A percentile compares a stretch with the other conserved stretches of the same genome.
Conservation (phyloP, 306 rosid species). For the Cicer arietinum region DNA sequence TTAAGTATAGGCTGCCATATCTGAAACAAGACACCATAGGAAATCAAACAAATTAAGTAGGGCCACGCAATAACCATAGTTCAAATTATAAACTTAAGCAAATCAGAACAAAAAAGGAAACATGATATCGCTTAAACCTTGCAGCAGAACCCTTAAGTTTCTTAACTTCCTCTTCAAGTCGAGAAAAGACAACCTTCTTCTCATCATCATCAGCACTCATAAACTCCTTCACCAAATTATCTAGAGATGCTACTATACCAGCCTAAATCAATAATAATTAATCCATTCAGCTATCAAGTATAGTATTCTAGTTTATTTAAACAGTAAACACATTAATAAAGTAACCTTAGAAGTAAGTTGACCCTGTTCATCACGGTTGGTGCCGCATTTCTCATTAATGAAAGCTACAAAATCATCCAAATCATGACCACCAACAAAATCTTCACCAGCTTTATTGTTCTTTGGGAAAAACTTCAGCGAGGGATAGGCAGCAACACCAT, state of each 20-base stretch:
- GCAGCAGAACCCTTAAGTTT: constrained; percentile 73
- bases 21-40: constrained; percentile 46
- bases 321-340: constrained; percentile 29
- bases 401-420: constrained; percentile 76
- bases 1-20: constrained; percentile 73
- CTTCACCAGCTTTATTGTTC: constrained; percentile 83
- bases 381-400: constrained; percentile 78
- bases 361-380: constrained; percentile 81
- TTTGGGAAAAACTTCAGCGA: constrained; percentile 84
- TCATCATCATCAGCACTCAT: constrained; percentile 62
- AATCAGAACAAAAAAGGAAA: constrained; percentile 32
- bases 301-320: background rate
- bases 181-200: constrained; percentile 63
- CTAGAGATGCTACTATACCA: constrained; percentile 63
- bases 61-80: constrained; percentile 16
- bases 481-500: constrained; percentile 77
- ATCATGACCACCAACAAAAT: constrained; percentile 74
- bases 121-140: constrained; percentile 54
- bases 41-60: constrained; percentile 17
- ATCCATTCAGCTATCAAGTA: constrained; percentile 12
- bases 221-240: constrained; percentile 74
- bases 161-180: constrained; percentile 76
- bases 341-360: constrained; percentile 71
- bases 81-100: constrained; percentile 4
- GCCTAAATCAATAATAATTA: constrained; percentile 62